Conservation (phyloP, 1,284 basidiomycete species). For the Bjerkandera adusta region DNA sequence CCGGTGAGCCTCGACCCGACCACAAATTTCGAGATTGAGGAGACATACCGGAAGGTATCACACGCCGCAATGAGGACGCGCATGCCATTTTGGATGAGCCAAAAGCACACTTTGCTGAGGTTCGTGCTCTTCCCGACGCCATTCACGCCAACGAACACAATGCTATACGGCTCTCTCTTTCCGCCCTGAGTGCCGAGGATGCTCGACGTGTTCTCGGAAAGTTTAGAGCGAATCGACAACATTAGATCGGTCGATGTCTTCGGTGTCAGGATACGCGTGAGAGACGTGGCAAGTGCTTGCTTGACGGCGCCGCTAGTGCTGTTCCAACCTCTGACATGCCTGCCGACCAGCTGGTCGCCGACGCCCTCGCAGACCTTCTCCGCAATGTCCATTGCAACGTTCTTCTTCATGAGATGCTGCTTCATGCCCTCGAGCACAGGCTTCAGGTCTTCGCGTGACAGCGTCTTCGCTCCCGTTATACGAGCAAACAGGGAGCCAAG, state of each 20-base stretch:
- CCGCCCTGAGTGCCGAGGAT: conserved; percentile 56
- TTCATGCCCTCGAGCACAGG: conserved; percentile 95
- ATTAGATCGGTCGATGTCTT: conserved; percentile 96
- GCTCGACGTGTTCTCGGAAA: conserved; percentile 49
- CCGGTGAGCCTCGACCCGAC: background rate
- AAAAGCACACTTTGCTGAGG: conserved; percentile 97
- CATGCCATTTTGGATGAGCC: conserved; percentile 95
- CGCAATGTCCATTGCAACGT: conserved; percentile 94
- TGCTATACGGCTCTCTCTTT: conserved; percentile 83
- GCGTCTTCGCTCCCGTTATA: conserved; percentile 80
- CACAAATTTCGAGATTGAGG: background rate
- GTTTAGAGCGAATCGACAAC: conserved; percentile 73
- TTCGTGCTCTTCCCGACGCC: conserved; percentile 99
- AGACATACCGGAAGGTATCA: conserved; percentile 86
- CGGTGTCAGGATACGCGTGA: conserved; percentile 94
- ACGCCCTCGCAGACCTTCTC: conserved; percentile 95
- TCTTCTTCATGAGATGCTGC: conserved; percentile 97
- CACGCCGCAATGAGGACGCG: conserved; percentile 97
- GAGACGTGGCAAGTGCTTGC: conserved; percentile 78
- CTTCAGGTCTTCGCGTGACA: conserved; percentile 82
- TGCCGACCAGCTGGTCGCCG: conserved; percentile 85
- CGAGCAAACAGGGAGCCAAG: conserved; percentile 78
- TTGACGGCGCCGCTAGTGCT: conserved; percentile 81
- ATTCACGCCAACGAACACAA: conserved; percentile 99
- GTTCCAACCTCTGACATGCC: conserved; percentile 29